Evolutionary conservation across 1,284 basidiomycete species (phyloP), one percentile per base, ranked within the genome.

Genomic region (Ustilago esculenta): DNA sequence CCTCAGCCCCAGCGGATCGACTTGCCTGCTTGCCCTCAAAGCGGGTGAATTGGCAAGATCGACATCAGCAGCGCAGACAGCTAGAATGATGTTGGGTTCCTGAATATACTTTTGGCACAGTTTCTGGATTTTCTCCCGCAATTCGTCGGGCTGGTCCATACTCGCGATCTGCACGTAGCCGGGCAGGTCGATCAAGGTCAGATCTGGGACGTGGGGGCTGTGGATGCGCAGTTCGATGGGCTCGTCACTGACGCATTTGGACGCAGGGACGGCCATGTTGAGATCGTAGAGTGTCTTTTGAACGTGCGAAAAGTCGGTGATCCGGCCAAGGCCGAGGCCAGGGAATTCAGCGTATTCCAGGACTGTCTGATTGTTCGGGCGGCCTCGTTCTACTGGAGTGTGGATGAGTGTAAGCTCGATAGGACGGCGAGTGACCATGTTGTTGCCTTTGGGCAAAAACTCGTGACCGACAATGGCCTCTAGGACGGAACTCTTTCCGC

Each of bases 31-130:
- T 0, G 96, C 94, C 32, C 94, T 86, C 40, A 99, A 84, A 0
- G 96, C 95, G 3, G 96, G 95, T 1, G 93, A 97, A 83, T 99
- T 99, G 59, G 95, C 95, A 8, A 99, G 86, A 84, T 99, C 96
- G 52, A 99, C 96, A 82, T 98, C 94, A 8, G 96, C 95, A 3
- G 95, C 92, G 80, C 95, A 98, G 8, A 99, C 93, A 2, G 96
- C 95, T 14, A 99, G 87, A 73, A 98, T 92, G 81, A 99, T 93
- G 82, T 99, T 99, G 11, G 95, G 95, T 81, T 97, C 92, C 30
- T 91, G 88, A 76, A 98, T 98, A 83, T 99, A 99, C 82, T 90
- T 92, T 64, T 98, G 94, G 83, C 95, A 98, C 0, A 99, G 85
- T 10, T 82, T 80, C 0, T 90, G 85, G 65, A 99, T 97, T 83